These are phyloP conservation scores for Cucumis variabilis DNA, from an alignment of 331 rosid species.

Conservation along the genomic window DNA sequence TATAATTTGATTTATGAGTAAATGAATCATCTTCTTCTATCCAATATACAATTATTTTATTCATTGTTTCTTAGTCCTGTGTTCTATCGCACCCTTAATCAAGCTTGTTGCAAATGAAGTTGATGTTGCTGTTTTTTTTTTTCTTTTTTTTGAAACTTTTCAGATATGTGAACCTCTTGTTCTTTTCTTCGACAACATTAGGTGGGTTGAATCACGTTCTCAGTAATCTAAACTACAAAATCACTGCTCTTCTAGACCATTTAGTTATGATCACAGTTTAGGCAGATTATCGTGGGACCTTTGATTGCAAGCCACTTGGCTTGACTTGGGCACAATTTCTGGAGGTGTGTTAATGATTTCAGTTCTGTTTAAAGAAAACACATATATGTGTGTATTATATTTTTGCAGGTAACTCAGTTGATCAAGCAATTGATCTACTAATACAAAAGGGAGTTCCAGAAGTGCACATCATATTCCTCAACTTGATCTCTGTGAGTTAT, in stretches of 20 bases:
- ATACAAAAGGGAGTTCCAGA: conserved; percentile 96
- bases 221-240: conserved; percentile 89
- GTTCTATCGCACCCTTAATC: neutral
- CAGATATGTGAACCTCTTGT: neutral
- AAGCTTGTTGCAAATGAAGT: neutral
- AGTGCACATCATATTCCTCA: conserved; percentile 90
- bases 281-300: conserved; percentile 78
- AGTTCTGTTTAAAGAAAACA: too few species aligned
- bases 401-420: conserved; percentile 86
- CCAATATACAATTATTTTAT: neutral
- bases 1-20: conserved; percentile 19
- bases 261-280: conserved; percentile 95
- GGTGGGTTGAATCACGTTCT: conserved; percentile 91
- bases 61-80: neutral
- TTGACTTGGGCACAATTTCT: conserved; percentile 97
- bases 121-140: neutral
- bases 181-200: conserved; percentile 65
- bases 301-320: conserved; percentile 98
- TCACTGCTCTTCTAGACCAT: conserved; percentile 91
- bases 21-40: too few species aligned
- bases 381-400: neutral
- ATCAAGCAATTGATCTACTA: conserved; percentile 94
- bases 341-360: too few species aligned
- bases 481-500: conserved; percentile 96
- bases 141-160: neutral